Base-by-base conservation (phyloP, 2,329 filamentous ascomycete genomes). In the Sphaerulina vaccinii region DNA sequence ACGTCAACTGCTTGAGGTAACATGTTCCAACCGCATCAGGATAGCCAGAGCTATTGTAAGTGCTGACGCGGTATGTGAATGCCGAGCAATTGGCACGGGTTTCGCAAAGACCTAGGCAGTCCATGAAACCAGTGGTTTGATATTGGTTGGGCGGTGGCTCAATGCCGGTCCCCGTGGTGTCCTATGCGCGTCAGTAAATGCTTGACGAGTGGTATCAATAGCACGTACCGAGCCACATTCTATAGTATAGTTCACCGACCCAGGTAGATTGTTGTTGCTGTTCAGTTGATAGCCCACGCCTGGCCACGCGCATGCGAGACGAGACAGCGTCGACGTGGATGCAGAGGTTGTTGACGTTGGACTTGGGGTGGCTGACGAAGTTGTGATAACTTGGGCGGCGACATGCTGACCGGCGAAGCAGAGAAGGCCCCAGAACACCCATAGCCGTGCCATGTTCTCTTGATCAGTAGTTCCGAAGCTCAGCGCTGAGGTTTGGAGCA, bases 141-240 rank as follows among this genome's bases (percentile, higher is more conserved):
- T 43, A 43, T 23, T 24, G 23, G 23, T 33, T 43, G 4, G 23
- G 23, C 19, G 24, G n/a, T 19, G 15, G 21, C 15, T 29, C 7
- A 33, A 8, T 24, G 3, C 24, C 24, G 23, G 22, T 24, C 19
- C 40, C 40, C 9, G 33, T 32, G 9, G 40, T 43, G 40, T 43
- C 40, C 40, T 43, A 18, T 19, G 37, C 16, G 40, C 10, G 21
- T 27, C 39, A 27, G 39, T 16, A 5, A 32, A 18, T 11, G 8
- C 11, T 4, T 2, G 7, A n/a, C n/a, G n/a, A n/a, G n/a, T n/a
- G 11, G 24, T 13, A 6, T 39, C 5, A n/a, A 15, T 32, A 43
- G 10, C 18, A 43, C 40, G 22, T 18, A 43, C 40, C 40, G 40
- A 43, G 24, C 40, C 40, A 32, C 40, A 43, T 19, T 43, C 23